Evolutionary conservation across 495 filamentous ascomycete genomes (phyloP).

Genomic region (Lasiosphaeria miniovina): DNA sequence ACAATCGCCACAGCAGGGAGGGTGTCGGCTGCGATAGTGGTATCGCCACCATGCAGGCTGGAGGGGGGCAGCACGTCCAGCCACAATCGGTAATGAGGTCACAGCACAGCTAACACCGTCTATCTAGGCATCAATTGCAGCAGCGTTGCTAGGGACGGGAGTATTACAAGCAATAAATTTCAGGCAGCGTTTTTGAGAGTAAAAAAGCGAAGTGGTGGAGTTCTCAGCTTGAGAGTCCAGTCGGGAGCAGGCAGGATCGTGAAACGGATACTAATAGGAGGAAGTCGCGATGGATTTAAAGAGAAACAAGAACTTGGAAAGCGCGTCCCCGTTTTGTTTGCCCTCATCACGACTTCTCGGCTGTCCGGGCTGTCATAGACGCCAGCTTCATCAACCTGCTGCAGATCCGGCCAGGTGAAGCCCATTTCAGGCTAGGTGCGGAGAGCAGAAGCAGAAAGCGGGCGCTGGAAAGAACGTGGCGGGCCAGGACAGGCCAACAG

Average conservation of each 20-base stretch:
- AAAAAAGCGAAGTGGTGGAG: too few relatives aligned
- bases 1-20: background rate
- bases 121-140: background rate
- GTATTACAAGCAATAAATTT: background rate
- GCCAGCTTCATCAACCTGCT: background rate
- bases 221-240: too few relatives aligned
- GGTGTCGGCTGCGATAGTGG: constrained; percentile 3
- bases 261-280: too few relatives aligned
- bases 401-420: background rate
- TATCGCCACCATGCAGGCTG: constrained; percentile 15
- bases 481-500: too few relatives aligned
- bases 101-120: constrained; percentile 9
- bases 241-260: too few relatives aligned
- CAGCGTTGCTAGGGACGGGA: background rate
- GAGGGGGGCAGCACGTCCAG: constrained; percentile 6
- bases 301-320: too few relatives aligned
- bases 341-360: background rate
- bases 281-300: too few relatives aligned
- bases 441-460: background rate
- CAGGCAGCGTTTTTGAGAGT: too few relatives aligned
- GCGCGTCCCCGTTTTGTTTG: background rate
- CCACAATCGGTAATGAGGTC: constrained; percentile 23
- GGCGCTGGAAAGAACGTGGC: background rate
- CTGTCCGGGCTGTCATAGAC: background rate
- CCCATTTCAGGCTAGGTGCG: background rate